A percentile compares a stretch with the other conserved stretches of the same genome.
These are phyloP conservation scores for Capsicum baccatum DNA, from an alignment of 257 asterid species.

Conservation along the genomic window DNA sequence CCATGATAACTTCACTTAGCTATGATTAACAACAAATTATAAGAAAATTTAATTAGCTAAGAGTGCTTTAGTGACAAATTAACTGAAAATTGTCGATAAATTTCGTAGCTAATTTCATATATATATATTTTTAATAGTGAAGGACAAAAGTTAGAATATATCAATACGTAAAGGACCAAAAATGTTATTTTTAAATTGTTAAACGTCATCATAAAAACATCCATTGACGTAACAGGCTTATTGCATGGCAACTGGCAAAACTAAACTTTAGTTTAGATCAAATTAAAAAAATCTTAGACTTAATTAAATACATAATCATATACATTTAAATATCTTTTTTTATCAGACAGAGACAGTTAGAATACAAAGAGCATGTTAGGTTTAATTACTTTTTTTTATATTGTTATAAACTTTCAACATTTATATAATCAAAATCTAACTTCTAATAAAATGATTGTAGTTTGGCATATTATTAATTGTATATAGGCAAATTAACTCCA, in stretches of 20 bases:
- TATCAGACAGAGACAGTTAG: background rate
- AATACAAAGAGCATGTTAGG: background rate
- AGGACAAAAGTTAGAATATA: background rate
- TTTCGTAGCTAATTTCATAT: too few species aligned
- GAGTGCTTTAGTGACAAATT: too few species aligned
- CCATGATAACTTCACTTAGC: too few species aligned
- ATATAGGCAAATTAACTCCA: too few species aligned
- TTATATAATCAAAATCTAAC: background rate
- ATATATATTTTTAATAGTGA: too few species aligned
- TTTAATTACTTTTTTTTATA: background rate
- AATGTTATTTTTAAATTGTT: background rate
- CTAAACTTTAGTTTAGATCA: background rate
- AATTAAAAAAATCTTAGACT: background rate
- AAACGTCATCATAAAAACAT: background rate
- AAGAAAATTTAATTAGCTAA: too few species aligned
- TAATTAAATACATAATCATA: background rate
- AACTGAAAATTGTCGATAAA: too few species aligned
- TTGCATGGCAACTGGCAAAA: constrained; percentile 27
- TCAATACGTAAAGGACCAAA: background rate
- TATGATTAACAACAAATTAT: too few species aligned
- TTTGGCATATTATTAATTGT: background rate
- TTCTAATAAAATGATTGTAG: background rate
- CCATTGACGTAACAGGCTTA: background rate
- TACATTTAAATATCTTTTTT: background rate
- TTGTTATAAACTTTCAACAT: too few species aligned